Base-by-base conservation (phyloP, 2,329 filamentous ascomycete species). In the Fusarium albosuccineum region DNA sequence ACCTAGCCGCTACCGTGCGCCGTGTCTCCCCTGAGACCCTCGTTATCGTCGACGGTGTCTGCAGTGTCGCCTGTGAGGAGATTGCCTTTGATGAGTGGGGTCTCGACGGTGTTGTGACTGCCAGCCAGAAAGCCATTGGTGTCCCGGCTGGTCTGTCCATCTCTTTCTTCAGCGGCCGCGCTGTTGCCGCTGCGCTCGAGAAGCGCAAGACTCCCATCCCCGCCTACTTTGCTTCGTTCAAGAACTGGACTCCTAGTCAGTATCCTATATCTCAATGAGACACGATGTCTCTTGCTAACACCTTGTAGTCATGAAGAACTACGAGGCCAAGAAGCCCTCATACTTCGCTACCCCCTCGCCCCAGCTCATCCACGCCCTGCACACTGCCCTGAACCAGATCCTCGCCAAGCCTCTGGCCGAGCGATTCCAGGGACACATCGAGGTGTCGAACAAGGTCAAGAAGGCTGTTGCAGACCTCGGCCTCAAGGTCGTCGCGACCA, bases 321-420 rank as follows among this genome's bases (percentile, higher is more conserved):
- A 99, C 81, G 96, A 99, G 83, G 93, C 93, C 68, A 93, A 94
- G 85, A 99, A 98, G 84, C 89, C 96, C 37, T 97, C 94, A 3
- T 99, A 99, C 85, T 99, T 99, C 76, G 96, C 96, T 37, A 99
- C 96, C 2, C 96, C 96, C 1, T 94, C 94, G 5, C 96, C 96
- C 13, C 96, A 99, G 81, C 88, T 99, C 51, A 86, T 99, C 71
- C 95, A 92, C 80, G 96, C 96, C 48, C 87, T 99, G 36, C 91
- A 99, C 85, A 97, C 94, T 9, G 87, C 94, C 3, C 86, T 99
- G 29, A 91, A 85, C 58, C 93, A 97, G 79, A 96, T 98, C 75
- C 87, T 97, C 51, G 85, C 91, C n/a, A 86, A 86, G 59, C 92
- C 94, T 9, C 83, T 98, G 40, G 85, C 91, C 6, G 91, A 97